Base-by-base conservation (phyloP, 2,329 filamentous ascomycete genomes). In the Fusarium nematophilum region DNA sequence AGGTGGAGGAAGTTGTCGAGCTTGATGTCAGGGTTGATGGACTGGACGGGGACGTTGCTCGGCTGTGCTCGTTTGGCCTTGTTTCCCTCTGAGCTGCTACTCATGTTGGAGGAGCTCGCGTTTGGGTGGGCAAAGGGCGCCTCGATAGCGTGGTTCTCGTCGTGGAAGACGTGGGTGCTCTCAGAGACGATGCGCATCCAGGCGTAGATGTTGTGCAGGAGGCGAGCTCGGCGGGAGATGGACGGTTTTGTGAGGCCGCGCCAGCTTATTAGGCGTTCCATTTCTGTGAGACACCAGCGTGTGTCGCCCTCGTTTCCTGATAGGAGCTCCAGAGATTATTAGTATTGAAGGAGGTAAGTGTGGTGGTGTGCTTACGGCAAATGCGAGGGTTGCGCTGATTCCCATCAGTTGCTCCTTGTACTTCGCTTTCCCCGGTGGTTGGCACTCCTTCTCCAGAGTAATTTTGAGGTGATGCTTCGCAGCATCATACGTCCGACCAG, bases 151-250 rank as follows among this genome's bases (percentile, higher is more conserved):
- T 63, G 59, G 8, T 47, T 66, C 4, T 66, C 59, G 9, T 64
- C 53, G 2, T 44, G 43, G 0, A 57, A 51, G 9, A 66, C 60
- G 18, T 67, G 59, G 0, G 65, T 57, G 23, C 60, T 65, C 17
- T 66, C 64, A 0, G 64, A 67, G 2, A 66, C 64, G 17, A 66
- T 67, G 23, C 64, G 64, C 61, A 67, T 66, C 64, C 64, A 66
- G 27, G 64, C 64, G 26, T 66, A 66, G 8, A 67, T 60, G 30
- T 67, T 66, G 34, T 66, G 64, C 0, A 66, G 39, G 0, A 66
- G 18, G 0, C 64, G 60, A 1, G 64, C 64, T 15, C 64, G 60
- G 1, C 64, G 64, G 9, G 64, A 66, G 30, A 66, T 64, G 1
- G 46, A 51, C 5, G 51, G 64, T 14, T 66, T 66, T 0, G 58